These are phyloP conservation scores for Diaporthe helianthi DNA, from an alignment of 2,329 filamentous ascomycete species.

Conservation along the genomic window DNA sequence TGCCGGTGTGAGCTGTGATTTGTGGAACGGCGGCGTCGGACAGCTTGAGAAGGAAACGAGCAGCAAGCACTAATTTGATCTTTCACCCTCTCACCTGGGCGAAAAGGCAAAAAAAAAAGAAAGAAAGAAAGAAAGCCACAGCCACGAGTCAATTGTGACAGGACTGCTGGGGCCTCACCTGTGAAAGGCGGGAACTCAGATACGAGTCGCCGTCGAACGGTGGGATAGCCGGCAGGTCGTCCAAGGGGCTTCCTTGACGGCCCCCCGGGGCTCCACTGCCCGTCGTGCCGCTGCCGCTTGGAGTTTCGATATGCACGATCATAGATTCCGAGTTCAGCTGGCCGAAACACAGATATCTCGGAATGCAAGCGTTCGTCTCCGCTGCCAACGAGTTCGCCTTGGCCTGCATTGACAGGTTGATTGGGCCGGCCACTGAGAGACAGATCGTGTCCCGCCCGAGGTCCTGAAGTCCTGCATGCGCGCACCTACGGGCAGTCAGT, in stretches of 20 bases:
- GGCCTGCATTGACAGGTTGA: constrained; percentile 25
- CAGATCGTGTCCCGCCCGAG: constrained; percentile 21
- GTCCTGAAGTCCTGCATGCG: constrained; percentile 14
- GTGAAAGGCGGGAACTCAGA: constrained; percentile 19
- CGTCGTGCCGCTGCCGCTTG: constrained; percentile 16
- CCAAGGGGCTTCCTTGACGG: constrained; percentile 26
- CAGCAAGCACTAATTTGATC: constrained; percentile 9
- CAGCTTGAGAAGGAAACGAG: constrained; percentile 13
- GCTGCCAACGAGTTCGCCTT: constrained; percentile 20
- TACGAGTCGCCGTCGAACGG: constrained; percentile 19
- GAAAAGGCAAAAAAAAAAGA: no score
- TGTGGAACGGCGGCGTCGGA: constrained; percentile 29
- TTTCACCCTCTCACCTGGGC: neutral
- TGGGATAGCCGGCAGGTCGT: constrained; percentile 1
- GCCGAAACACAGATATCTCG: constrained; percentile 15
- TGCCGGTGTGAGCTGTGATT: constrained; percentile 26
- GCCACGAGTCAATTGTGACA: constrained; percentile 24
- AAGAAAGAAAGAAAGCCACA: constrained; percentile 14
- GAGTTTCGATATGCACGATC: constrained; percentile 27
- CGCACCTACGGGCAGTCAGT: constrained; percentile 1
- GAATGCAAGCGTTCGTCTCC: constrained; percentile 19
- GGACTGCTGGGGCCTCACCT: constrained; percentile 3
- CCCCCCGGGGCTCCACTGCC: constrained; percentile 26
- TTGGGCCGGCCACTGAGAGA: constrained; percentile 14
- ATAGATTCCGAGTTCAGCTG: constrained; percentile 24